Conservation (phyloP, 306 rosid species). For the Castanospermum australe region DNA sequence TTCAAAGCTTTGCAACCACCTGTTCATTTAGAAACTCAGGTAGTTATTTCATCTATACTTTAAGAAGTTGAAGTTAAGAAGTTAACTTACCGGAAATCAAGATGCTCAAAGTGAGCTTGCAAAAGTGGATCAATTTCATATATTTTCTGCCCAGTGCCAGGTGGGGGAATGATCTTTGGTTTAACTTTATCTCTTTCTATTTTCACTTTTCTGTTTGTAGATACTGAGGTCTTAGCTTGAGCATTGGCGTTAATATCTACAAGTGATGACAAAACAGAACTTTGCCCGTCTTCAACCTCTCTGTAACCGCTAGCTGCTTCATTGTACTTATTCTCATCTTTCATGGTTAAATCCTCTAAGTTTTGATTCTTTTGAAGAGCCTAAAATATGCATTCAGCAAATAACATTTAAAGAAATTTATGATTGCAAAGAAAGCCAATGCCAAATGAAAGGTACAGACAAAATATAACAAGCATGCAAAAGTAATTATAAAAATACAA, state of each 20-base stretch:
- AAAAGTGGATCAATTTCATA: conserved; percentile 62
- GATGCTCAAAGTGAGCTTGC: conserved; percentile 43
- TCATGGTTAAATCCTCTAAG: conserved; percentile 45
- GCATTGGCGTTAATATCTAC: conserved; percentile 37
- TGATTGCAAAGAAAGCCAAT: conserved; percentile 9
- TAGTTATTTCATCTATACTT: conserved; percentile 7
- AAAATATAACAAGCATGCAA: conserved; percentile 21
- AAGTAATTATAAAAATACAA: conserved; percentile 10
- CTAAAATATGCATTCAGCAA: conserved; percentile 36
- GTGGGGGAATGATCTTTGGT: conserved; percentile 49
- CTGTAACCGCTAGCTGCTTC: conserved; percentile 35
- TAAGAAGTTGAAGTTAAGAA: not conserved
- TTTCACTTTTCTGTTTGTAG: conserved; percentile 29
- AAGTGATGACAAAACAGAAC: conserved; percentile 36
- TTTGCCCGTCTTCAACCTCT: conserved; percentile 38
- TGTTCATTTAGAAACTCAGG: conserved; percentile 19
- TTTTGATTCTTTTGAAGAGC: conserved; percentile 34
- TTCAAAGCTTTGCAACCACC: not conserved
- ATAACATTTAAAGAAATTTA: conserved; percentile 11
- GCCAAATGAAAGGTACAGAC: conserved; percentile 17
- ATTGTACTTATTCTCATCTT: conserved; percentile 40
- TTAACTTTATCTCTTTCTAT: conserved; percentile 31
- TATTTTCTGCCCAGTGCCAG: conserved; percentile 65
- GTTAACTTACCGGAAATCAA: conserved; percentile 67
- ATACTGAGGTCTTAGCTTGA: conserved; percentile 36